These are phyloP conservation scores for Agarophyton chilense DNA, from an alignment of 23 red algal species.

Conservation along the genomic window DNA sequence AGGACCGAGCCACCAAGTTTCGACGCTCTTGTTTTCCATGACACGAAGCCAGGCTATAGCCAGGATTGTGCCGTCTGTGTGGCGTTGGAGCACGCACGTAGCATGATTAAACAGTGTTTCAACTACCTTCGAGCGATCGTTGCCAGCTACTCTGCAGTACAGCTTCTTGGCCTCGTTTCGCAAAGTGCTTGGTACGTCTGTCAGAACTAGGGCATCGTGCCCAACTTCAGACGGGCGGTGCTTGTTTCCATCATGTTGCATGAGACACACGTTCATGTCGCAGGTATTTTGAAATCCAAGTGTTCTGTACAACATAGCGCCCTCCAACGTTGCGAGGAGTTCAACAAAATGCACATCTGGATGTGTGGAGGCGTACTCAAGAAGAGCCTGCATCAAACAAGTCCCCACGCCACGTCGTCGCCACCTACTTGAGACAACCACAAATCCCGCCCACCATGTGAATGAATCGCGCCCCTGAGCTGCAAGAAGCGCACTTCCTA, in stretches of 20 bases:
- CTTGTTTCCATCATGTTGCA: neutral
- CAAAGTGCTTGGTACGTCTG: neutral
- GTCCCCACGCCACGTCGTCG: constrained; percentile 1
- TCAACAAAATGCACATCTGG: neutral
- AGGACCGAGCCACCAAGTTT: constrained; percentile 15
- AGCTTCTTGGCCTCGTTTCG: neutral
- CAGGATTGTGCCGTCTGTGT: neutral
- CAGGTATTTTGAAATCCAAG: neutral
- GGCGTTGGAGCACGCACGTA: neutral
- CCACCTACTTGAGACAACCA: neutral
- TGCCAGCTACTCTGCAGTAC: neutral
- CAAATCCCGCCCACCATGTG: neutral
- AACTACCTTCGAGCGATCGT: neutral
- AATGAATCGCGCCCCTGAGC: neutral
- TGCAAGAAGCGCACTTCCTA: neutral
- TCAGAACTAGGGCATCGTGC: neutral
- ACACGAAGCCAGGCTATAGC: neutral
- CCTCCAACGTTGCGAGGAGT: neutral
- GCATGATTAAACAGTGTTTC: neutral
- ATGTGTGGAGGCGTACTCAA: neutral
- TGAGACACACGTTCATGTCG: neutral
- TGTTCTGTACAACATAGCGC: neutral
- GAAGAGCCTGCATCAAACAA: neutral
- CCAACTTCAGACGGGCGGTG: neutral
- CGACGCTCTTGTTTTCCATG: neutral